Evolutionary conservation across 2,329 filamentous ascomycete species (phyloP).

Genomic region (Cordyceps fumosorosea): DNA sequence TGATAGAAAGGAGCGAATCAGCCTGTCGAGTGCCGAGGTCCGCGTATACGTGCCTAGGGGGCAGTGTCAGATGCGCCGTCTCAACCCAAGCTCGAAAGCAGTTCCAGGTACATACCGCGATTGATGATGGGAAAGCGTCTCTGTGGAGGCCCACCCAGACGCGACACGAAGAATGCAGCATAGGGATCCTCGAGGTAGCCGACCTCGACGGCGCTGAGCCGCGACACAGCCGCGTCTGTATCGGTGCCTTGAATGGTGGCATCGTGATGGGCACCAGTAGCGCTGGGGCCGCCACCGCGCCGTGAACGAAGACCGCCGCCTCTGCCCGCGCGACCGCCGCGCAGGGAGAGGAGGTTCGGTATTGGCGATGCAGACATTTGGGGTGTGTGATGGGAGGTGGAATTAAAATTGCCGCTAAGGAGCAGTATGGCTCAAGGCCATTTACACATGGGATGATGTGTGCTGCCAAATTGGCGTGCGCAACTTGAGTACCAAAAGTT

Average conservation of each 20-base stretch:
- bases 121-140: slow-evolving; percentile 88
- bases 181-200: slow-evolving; percentile 82
- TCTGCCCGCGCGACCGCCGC: slow-evolving; percentile 38
- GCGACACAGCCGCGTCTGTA: slow-evolving; percentile 80
- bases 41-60: slow-evolving; percentile 80
- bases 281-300: slow-evolving; percentile 25
- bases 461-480: neutral
- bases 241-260: slow-evolving; percentile 81
- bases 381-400: neutral
- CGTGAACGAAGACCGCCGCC: slow-evolving; percentile 25
- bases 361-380: slow-evolving; percentile 69
- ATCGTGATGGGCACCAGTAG: slow-evolving; percentile 49
- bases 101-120: slow-evolving; percentile 55
- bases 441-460: neutral
- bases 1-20: slow-evolving; percentile 66
- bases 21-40: slow-evolving; percentile 71
- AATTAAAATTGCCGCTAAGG: neutral
- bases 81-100: neutral
- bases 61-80: slow-evolving; percentile 8
- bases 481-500: neutral
- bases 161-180: slow-evolving; percentile 61
- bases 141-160: slow-evolving; percentile 37
- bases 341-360: slow-evolving; percentile 64
- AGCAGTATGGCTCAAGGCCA: neutral
- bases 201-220: slow-evolving; percentile 78